phyloP scores from a whole-genome alignment of 1,139 yeast species.

The Kazachstania sp. region DNA sequence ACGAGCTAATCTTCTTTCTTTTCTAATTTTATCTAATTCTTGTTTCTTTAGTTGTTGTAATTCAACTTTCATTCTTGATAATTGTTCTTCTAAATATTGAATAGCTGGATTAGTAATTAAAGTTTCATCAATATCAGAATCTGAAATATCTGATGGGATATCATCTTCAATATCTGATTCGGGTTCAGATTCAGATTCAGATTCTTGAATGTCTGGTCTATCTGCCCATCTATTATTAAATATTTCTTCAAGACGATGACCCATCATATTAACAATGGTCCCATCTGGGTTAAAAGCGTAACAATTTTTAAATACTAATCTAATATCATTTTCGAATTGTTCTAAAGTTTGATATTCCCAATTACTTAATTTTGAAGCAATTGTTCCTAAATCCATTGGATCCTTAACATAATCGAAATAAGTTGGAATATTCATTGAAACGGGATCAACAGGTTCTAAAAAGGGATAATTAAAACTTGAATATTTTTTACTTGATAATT shows the following conservation, averaged over 20 bases:
- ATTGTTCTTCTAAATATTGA: constrained; percentile 76
- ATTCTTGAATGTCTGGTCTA: constrained; percentile 50
- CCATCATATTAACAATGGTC: constrained; percentile 91
- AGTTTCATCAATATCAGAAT: constrained; percentile 58
- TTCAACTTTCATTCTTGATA: constrained; percentile 78
- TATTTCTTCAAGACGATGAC: constrained; percentile 76
- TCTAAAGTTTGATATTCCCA: constrained; percentile 86
- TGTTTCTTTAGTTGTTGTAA: constrained; percentile 72
- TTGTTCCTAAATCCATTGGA: constrained; percentile 93
- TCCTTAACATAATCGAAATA: constrained; percentile 75
- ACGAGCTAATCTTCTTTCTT: constrained; percentile 32
- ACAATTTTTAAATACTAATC: constrained; percentile 80
- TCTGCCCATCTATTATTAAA: constrained; percentile 88
- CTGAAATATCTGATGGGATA: constrained; percentile 34
- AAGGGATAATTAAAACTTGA: constrained; percentile 83
- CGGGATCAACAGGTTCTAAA: constrained; percentile 89
- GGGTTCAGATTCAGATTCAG: constrained; percentile 21
- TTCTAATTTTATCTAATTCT: constrained; percentile 51
- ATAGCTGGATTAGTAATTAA: constrained; percentile 81
- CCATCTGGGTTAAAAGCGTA: constrained; percentile 92
- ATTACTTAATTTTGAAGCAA: constrained; percentile 69
- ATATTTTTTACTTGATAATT: constrained; percentile 73
- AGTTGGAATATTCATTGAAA: constrained; percentile 85
- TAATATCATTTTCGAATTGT: constrained; percentile 74
- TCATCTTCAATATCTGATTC: constrained; percentile 4